These are phyloP conservation scores for Parascedosporium putredinis DNA, from an alignment of 2,329 filamentous ascomycete species.

Conservation along the genomic window DNA sequence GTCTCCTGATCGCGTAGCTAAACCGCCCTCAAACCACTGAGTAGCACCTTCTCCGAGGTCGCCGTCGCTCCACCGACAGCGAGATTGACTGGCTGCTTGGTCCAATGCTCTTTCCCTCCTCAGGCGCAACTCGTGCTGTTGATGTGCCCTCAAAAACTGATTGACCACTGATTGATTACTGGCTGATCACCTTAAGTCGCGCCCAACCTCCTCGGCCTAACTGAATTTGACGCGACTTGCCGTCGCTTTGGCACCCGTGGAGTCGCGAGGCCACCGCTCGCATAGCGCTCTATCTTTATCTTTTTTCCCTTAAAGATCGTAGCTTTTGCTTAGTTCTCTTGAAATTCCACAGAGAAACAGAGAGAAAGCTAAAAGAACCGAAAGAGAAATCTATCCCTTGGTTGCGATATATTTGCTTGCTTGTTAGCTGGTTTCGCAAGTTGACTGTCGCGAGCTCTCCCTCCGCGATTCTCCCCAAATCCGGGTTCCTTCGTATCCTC, in stretches of 20 bases:
- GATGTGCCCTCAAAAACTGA: background rate
- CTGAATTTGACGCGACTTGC: background rate
- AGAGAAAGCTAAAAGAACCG: background rate
- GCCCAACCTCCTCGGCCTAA: background rate
- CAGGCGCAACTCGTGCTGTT: background rate
- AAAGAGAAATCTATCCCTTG: too few species aligned
- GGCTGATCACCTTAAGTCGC: background rate
- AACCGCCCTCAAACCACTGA: too few species aligned
- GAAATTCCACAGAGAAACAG: background rate
- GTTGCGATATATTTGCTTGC: too few species aligned
- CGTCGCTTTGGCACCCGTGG: too few species aligned
- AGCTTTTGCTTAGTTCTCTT: background rate
- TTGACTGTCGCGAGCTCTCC: too few species aligned
- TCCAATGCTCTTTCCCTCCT: background rate
- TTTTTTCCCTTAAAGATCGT: background rate
- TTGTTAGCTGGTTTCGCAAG: too few species aligned
- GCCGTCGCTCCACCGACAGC: too few species aligned
- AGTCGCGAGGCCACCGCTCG: too few species aligned
- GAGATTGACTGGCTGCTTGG: too few species aligned
- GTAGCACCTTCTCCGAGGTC: background rate
- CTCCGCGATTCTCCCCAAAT: background rate
- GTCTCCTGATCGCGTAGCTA: too few species aligned
- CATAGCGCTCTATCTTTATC: background rate
- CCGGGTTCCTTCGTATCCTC: background rate
- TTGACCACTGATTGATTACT: background rate